Base-by-base conservation (phyloP, 768 basidiomycete species). In the Sporobolomyces phaffii region DNA sequence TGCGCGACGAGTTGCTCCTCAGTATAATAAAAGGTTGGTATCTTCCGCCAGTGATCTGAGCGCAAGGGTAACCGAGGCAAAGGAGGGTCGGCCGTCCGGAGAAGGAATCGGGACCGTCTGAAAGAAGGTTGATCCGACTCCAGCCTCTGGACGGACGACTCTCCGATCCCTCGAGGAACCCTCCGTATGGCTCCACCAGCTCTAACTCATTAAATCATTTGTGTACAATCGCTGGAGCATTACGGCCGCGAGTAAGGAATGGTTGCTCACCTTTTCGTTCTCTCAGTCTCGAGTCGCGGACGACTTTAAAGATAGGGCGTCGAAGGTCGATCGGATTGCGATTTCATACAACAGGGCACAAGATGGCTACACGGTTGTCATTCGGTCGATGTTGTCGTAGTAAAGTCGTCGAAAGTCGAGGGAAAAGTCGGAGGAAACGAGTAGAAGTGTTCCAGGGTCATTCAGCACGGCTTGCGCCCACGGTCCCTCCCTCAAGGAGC, bases 141-240 rank as follows among this genome's bases (percentile, higher is more conserved):
- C 22, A 11, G 22, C 38, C 22, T 14, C n/a, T n/a, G n/a, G n/a
- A n/a, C n/a, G n/a, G n/a, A n/a, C n/a, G n/a, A n/a, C n/a, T n/a
- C n/a, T n/a, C 51, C 22, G 5, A 34, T 22, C 31, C 17, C 34
- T 36, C 51, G 31, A 34, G 22, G 18, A 14, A 20, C n/a, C n/a
- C n/a, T n/a, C n/a, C n/a, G n/a, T n/a, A 31, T 36, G 22, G 10
- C 13, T 10, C 31, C 22, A 8, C 56, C 50, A 17, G 24, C 34
- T 60, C 58, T 31, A 59, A 29, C 65, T 66, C 65, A 66, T 66
- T 66, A 66, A 66, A 66, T 66, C 65, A 50, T 64, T 36, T 40
- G 17, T 36, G 28, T 49, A 49, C 65, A 48, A 31, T 20, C 59
- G 58, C 65, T 45, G 50, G 36, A 20, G 18, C 15, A 22, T 28